Base-by-base conservation (phyloP, 2,329 filamentous ascomycete genomes). In the Aspergillus candidus region DNA sequence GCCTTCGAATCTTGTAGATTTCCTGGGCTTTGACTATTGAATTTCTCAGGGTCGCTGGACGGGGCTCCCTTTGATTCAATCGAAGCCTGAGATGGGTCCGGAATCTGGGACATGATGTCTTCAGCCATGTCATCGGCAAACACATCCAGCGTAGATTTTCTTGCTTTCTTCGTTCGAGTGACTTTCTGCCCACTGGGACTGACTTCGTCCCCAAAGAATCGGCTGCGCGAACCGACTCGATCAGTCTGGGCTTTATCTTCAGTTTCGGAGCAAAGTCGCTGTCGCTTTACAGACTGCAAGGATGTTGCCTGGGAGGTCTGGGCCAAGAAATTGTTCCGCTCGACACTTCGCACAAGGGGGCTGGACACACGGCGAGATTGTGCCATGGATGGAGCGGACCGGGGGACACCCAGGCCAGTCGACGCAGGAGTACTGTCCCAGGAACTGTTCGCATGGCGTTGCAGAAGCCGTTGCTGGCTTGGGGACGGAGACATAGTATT, bases 401-500 rank as follows among this genome's bases (percentile, higher is more conserved):
- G 63, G 41, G 55, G 57, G 12, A 62, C 48, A 36, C 56, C 59
- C 35, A 59, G 58, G 31, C 62, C 69, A n/a, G 59, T 58, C 47
- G 70, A 70, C 22, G 70, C 72, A 41, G 73, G 68, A 34, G 70
- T 73, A 22, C 78, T 71, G 38, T 72, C 69, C 80, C 80, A 84
- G 11, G 76, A 74, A 15, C 60, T 69, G 34, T 67, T 72, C 39
- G 68, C 66, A 57, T 82, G 75, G 34, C 74, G 68, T 47, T 77
- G 69, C 17, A 85, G 63, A 10, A 82, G 61, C 18, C 71, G 70
- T 59, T 80, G 78, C 56, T 85, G 82, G 53, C 75, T 82, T 14
- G 80, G 80, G 7, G 82, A 84, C 15, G 78, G 79, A 1, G 78
- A 82, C 57, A 86, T 80, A 48, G 70, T 75, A 57, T 86, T 86